A percentile compares a stretch with the other conserved stretches of the same genome.
These are phyloP conservation scores for Vanrija pseudolonga DNA, from an alignment of 1,284 basidiomycete genomes.

Conservation along the genomic window DNA sequence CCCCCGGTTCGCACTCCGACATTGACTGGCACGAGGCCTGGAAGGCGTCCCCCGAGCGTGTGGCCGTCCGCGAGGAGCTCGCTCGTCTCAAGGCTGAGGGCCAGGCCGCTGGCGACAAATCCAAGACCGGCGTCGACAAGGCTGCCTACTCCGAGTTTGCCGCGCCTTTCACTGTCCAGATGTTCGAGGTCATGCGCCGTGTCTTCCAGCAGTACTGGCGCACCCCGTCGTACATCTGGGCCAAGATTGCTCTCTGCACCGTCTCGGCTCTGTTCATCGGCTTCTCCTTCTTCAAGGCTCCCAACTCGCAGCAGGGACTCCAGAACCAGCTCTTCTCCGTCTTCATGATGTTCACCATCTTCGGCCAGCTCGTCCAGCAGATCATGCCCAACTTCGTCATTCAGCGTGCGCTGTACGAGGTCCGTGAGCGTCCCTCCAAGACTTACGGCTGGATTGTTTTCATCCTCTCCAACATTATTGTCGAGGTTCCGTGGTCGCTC, in stretches of 20 bases:
- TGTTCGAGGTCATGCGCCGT: constrained; percentile 55
- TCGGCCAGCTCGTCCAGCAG: constrained; percentile 49
- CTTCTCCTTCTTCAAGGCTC: constrained; percentile 62
- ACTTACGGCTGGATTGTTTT: constrained; percentile 81
- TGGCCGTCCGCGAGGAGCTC: constrained; percentile 49
- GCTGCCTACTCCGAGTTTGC: constrained; percentile 55
- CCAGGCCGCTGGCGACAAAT: constrained; percentile 26
- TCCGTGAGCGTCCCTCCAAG: constrained; percentile 67
- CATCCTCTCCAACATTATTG: constrained; percentile 47
- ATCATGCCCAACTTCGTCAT: constrained; percentile 53
- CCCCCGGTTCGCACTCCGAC: constrained; percentile 56
- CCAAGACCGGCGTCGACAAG: constrained; percentile 21
- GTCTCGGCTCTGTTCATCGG: constrained; percentile 52
- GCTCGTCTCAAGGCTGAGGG: constrained; percentile 47
- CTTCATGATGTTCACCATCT: constrained; percentile 51
- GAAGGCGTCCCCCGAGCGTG: constrained; percentile 53
- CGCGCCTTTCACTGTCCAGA: constrained; percentile 56
- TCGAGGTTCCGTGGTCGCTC: constrained; percentile 51
- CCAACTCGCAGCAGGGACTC: constrained; percentile 64
- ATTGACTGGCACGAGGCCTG: constrained; percentile 71
- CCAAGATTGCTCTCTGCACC: constrained; percentile 59
- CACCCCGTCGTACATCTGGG: constrained; percentile 68
- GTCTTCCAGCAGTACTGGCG: constrained; percentile 60
- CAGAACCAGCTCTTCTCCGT: constrained; percentile 74
- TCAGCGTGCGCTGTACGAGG: constrained; percentile 62